Base-by-base conservation (phyloP, 192 early-diverging fungal genomes). In the Diversispora eburnea region DNA sequence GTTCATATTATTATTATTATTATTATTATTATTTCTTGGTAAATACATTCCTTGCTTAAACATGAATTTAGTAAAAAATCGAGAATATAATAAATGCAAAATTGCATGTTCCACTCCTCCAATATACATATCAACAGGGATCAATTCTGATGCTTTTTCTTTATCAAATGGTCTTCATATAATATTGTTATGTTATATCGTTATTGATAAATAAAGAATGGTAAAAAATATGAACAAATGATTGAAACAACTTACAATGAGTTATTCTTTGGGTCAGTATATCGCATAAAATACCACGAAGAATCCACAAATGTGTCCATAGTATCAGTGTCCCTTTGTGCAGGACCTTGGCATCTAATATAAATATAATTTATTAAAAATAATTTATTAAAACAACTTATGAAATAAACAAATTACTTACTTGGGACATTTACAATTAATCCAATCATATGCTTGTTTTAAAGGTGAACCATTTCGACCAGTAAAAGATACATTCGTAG, bases 291-390 rank as follows among this genome's bases (percentile, higher is more conserved):
- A 74, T 98, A 98, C 95, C 95, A 98, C 0, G 96, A 92, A 4
- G 94, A 96, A 75, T 98, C 96, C 8, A 98, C 91, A 86, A 98
- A 98, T 3, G 96, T 98, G 75, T 98, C 96, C 88, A 98, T 95
- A 3, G 96, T 97, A 69, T 98, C 96, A 13, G 91, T 89, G 52
- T 97, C 96, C 45, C 92, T 85, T 66, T 81, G 82, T 8, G 95
- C 94, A 3, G 89, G 77, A 33, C 86, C 84, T 25, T 84, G 74
- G 67, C 93, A 95, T 72, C 89, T 91, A 10, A n/a, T 54, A 19
- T 5, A 7, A 76, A 69, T 60, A 25, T 76, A 62, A 25, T 49
- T 19, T 49, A 59, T 46, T 57, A 60, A 15, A 20, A 54, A 64
- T 54, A n/a, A 60, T 17, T 52, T 55, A 42, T 52, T 17, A 5